phyloP scores from a whole-genome alignment of 441 rosid species.

The Gossypium aridum region DNA sequence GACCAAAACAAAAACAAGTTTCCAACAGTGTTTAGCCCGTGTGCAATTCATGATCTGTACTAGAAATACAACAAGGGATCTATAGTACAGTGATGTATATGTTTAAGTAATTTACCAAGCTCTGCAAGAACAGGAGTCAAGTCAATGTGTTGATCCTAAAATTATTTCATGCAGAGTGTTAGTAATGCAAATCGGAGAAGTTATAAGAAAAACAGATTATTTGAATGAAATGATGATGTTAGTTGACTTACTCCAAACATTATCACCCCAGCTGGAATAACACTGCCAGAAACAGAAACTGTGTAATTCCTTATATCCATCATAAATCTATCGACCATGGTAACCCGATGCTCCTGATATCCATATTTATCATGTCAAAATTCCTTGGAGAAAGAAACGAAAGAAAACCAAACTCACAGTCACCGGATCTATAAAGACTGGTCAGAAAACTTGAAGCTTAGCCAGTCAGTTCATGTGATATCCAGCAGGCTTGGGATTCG shows the following conservation, averaged over 20 bases:
- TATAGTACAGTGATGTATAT: neutral
- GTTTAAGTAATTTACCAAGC: slow-evolving; percentile 25
- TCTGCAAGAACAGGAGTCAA: slow-evolving; percentile 29
- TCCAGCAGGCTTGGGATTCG: neutral
- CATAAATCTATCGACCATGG: slow-evolving; percentile 30
- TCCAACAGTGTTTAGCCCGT: neutral
- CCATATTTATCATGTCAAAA: neutral
- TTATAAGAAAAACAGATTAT: neutral
- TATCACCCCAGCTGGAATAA: slow-evolving; percentile 35
- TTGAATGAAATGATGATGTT: neutral
- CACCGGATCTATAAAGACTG: neutral
- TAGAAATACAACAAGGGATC: neutral
- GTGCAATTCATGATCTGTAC: neutral
- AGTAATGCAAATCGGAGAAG: neutral
- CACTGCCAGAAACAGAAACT: slow-evolving; percentile 21
- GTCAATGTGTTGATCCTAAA: slow-evolving; percentile 28
- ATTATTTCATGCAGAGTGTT: slow-evolving; percentile 10
- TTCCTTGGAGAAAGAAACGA: neutral
- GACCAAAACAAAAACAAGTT: neutral
- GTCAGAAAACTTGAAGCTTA: neutral
- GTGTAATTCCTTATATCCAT: slow-evolving; percentile 28
- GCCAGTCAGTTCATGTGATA: neutral
- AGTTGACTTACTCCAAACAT: slow-evolving; percentile 41
- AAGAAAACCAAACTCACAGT: neutral
- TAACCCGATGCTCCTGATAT: slow-evolving; percentile 16